phyloP scores from a whole-genome alignment of 495 filamentous ascomycete genomes.

The Aspergillus hancockii region DNA sequence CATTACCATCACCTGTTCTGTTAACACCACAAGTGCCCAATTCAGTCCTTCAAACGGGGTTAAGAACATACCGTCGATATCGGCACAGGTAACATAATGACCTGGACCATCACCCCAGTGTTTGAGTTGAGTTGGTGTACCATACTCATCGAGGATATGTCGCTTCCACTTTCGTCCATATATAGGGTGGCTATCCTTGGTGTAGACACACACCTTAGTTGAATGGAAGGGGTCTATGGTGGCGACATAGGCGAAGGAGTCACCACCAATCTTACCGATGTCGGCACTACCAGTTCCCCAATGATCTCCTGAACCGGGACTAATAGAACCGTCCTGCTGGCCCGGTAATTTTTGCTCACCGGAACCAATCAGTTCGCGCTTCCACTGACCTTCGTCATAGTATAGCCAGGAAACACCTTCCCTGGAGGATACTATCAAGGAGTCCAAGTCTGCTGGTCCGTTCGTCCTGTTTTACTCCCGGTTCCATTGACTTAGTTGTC shows the following conservation, averaged over 20 bases:
- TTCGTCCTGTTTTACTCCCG: not conserved
- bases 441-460: not conserved
- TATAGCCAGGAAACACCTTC: conserved; percentile 1
- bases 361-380: not conserved
- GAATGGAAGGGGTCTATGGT: not conserved
- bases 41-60: too few relatives aligned
- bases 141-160: conserved; percentile 5
- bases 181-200: not conserved
- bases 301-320: not conserved
- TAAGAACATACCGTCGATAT: conserved; percentile 4
- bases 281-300: conserved; percentile 5
- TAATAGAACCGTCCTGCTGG: not conserved
- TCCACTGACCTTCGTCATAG: not conserved
- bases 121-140: conserved; percentile 4
- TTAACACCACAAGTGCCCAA: not conserved
- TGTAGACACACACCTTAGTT: not conserved
- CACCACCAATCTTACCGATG: not conserved
- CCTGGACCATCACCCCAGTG: conserved; percentile 3
- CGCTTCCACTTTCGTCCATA: conserved; percentile 2
- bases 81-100: conserved; percentile 4
- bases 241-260: conserved; percentile 6
- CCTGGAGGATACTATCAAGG: not conserved
- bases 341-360: not conserved
- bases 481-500: not conserved
- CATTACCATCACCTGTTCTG: conserved; percentile 3